phyloP scores from a whole-genome alignment of 176 grass and related monocot species.

The Triticum urartu region DNA sequence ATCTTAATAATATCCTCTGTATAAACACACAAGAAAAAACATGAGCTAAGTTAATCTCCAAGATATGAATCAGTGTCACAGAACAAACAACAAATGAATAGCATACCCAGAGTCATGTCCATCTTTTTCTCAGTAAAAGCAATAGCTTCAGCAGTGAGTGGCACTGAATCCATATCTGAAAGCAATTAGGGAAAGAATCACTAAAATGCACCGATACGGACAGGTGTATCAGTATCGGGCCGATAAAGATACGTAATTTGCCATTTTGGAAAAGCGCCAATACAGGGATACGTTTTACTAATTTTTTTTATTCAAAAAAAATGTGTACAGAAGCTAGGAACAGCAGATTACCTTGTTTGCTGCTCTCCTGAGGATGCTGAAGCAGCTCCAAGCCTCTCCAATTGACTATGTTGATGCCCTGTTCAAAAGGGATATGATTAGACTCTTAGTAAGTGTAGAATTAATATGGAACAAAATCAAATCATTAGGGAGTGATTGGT shows the following conservation, averaged over 20 bases:
- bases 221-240: neutral
- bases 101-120: conserved; percentile 96
- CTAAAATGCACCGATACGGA: neutral
- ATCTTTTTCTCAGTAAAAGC: conserved; percentile 99
- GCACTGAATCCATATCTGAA: conserved; percentile 68
- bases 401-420: neutral
- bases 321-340: neutral
- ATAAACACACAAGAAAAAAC: neutral
- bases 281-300: neutral
- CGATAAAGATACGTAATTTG: neutral
- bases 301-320: neutral
- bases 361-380: neutral
- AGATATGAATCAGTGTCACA: neutral
- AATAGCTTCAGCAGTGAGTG: conserved; percentile 64
- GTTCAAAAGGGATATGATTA: neutral
- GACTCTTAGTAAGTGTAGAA: neutral
- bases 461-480: neutral
- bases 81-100: conserved; percentile 17
- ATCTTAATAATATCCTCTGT: conserved; percentile 97
- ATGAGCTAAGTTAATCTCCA: neutral
- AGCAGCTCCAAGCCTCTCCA: neutral
- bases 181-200: neutral
- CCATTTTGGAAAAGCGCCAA: neutral
- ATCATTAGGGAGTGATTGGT: neutral
- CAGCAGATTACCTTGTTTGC: neutral